Evolutionary conservation across 2,329 filamentous ascomycete species (phyloP), one percentile per base, ranked within the genome.

Genomic region (Beauveria pseudobassiana): DNA sequence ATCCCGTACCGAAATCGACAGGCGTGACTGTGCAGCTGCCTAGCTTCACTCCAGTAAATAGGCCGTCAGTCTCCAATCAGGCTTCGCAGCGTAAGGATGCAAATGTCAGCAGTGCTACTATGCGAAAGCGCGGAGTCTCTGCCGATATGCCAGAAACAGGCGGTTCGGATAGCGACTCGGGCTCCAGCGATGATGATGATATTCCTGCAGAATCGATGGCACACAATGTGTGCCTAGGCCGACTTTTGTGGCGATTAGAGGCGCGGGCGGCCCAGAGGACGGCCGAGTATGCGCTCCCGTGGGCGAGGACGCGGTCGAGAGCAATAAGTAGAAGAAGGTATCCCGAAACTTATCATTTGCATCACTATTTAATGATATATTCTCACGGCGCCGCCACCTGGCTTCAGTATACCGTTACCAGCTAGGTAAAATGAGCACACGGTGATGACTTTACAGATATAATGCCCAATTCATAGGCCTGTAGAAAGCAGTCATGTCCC

Each of bases 211-310:
- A 63, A 61, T 63, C 7, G 51, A 28, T 4, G 38, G 10, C 22
- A 20, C 38, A 3, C 49, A 9, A 55, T 34, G 6, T 53, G 66
- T 30, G 64, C 12, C 20, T 12, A n/a, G 18, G 8, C 12, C 20
- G 30, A 42, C 3, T 30, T 24, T 24, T 20, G 34, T 18, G 16
- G 43, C 16, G 18, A 5, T 38, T 3, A 58, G 67, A 6, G 62
- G 1, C 65, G 69, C 5, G 64, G 67, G n/a, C 61, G 69, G 20
- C 66, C 67, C 16, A 61, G 71, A 34, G 66, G 67, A 16, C 63
- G 67, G 30, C 61, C 40, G 4, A 50, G 59, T 22, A 48, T 54
- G 50, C 58, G 58, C 30, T 49, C 43, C 20, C 51, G 51, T 2
- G 59, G 59, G n/a, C 59, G 51, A 55, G 59, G 59, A 14, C 59